phyloP scores from a whole-genome alignment of 805 yeast genomes.

The Saturnispora kantuleensis region DNA sequence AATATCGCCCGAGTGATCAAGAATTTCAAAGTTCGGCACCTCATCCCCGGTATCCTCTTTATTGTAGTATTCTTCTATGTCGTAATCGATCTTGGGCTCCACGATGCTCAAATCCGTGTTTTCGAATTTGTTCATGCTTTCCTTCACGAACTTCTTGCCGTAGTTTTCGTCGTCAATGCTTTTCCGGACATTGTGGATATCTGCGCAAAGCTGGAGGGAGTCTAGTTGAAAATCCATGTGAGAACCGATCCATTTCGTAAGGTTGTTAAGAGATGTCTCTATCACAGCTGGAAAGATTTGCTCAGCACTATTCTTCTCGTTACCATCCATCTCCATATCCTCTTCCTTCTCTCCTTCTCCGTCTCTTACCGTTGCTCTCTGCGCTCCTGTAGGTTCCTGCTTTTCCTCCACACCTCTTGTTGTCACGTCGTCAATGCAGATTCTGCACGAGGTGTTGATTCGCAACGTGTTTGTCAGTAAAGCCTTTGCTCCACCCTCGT shows the following conservation, averaged over 20 bases:
- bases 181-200: constrained; percentile 6
- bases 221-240: neutral
- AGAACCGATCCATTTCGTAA: too few species aligned
- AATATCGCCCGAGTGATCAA: neutral
- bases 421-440: constrained; percentile 55
- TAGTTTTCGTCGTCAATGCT: constrained; percentile 6
- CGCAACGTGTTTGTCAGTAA: constrained; percentile 51
- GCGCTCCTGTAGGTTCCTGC: too few species aligned
- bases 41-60: neutral
- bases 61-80: constrained; percentile 6
- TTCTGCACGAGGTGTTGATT: constrained; percentile 42
- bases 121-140: constrained; percentile 5
- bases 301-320: neutral
- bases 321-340: neutral
- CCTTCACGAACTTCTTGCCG: constrained; percentile 5
- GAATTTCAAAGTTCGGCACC: constrained; percentile 2
- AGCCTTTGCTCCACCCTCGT: constrained; percentile 75
- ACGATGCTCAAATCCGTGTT: neutral
- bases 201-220: constrained; percentile 1
- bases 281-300: neutral
- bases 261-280: too few species aligned
- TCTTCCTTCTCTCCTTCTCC: neutral
- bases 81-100: constrained; percentile 7
- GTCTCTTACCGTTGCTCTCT: too few species aligned
- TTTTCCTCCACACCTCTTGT: neutral